Conservation (phyloP, 441 rosid species). For the Eutrema salsugineum region DNA sequence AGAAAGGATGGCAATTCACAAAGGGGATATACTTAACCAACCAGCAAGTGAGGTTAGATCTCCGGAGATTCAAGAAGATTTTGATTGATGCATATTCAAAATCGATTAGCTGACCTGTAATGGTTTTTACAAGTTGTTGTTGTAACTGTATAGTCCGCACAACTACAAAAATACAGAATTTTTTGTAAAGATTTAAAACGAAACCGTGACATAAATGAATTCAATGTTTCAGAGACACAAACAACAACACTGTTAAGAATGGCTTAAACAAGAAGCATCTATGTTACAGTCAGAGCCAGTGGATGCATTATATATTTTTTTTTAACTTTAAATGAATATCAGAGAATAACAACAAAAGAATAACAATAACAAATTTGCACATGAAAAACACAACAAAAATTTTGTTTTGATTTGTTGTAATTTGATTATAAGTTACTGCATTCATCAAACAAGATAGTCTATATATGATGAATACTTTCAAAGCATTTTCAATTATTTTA, state of each 20-base stretch:
- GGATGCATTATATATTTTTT: too few relatives aligned
- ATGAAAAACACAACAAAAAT: too few relatives aligned
- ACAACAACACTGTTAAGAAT: slow-evolving; percentile 10
- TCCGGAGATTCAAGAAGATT: slow-evolving; percentile 53
- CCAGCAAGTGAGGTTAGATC: slow-evolving; percentile 66
- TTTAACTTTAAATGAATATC: too few relatives aligned
- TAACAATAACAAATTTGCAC: too few relatives aligned
- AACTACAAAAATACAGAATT: slow-evolving; percentile 1
- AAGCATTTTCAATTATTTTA: too few relatives aligned
- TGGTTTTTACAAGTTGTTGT: background rate
- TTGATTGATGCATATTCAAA: slow-evolving; percentile 29
- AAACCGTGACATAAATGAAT: slow-evolving; percentile 14
- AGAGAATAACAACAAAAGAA: too few relatives aligned
- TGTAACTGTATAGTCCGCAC: slow-evolving; percentile 19
- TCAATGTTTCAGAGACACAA: slow-evolving; percentile 14
- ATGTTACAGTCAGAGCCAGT: slow-evolving; percentile 17
- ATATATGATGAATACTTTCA: too few relatives aligned
- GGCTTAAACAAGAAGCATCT: slow-evolving; percentile 13
- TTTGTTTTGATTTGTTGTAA: too few relatives aligned
- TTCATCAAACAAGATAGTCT: too few relatives aligned
- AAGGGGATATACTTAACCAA: slow-evolving; percentile 69
- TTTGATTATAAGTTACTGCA: too few relatives aligned
- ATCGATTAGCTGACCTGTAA: slow-evolving; percentile 20
- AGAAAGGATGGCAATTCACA: slow-evolving; percentile 89
- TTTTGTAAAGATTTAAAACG: slow-evolving; percentile 17